Base-by-base conservation (phyloP, 768 basidiomycete species). In the Boletus tylopilopsis region DNA sequence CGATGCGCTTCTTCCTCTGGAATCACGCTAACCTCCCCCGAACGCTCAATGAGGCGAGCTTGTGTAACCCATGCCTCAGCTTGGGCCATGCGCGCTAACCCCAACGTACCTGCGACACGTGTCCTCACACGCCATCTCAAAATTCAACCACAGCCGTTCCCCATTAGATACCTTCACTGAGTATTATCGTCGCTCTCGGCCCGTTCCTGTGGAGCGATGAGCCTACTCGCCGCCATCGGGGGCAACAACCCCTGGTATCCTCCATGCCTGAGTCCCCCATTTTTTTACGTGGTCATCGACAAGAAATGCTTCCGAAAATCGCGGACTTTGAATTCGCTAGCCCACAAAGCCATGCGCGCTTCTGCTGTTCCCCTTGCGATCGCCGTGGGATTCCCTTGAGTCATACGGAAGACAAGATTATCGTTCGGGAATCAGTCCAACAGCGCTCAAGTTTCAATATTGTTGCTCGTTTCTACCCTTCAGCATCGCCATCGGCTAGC, bases 61-160 rank as follows among this genome's bases (percentile, higher is more conserved):
- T 45, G 49, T 49, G 42, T 15, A n/a, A 42, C 40, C 35, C 47
- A 47, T 33, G n/a, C n/a, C n/a, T n/a, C n/a, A 24, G 12, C 45
- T 42, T 30, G 25, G 30, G 42, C 34, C 34, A n/a, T 25, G 67
- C 62, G 62, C 62, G 60, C 64, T 62, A 60, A 64, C 57, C 46
- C 67, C 64, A 57, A 61, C 51, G 53, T 56, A 46, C 48, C 37
- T 56, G 44, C 56, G 46, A 65, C 65, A 67, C 65, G 65, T 67
- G 65, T 66, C 39, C 58, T 67, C 67, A 58, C 65, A 67, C 67
- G 65, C 56, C 62, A 59, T 54, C 53, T 55, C 51, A 34, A 53
- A 54, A 52, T 57, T 62, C 54, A 54, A 57, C 52, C 65, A 61
- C 65, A 67, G 60, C 57, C 45, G 48, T 49, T 47, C 55, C 58